Base-by-base conservation (phyloP, 352 stramenopile genomes). In the Globisporangium paddicum region DNA sequence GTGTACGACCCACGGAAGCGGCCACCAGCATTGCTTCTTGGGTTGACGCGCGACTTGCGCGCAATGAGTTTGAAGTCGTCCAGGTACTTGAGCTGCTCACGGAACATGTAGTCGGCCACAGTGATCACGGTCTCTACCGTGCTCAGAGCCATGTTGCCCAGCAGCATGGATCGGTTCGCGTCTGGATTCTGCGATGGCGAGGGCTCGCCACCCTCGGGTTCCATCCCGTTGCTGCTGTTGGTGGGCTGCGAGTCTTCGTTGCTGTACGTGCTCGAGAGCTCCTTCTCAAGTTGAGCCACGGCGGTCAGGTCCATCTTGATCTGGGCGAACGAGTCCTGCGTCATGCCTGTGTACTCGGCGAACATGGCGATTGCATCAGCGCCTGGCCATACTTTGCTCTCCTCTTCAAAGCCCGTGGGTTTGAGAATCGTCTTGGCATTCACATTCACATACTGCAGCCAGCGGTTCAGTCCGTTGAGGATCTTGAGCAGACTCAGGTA, bases 41-140 rank as follows among this genome's bases (percentile, higher is more conserved):
- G 41, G 11, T 44, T 30, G 28, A 32, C 28, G 3, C 71, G 64
- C 6, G 70, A 71, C 58, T 76, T 81, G 53, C 75, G 67, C 13
- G 72, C 70, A 10, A 91, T 77, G 2, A 95, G 63, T 57, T 92
- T 89, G 45, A 90, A 95, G 56, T 95, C 86, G 50, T 92, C 77
- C 10, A 91, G 63, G 46, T 86, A 93, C 67, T 92, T 89, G 42
- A 90, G 62, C 25, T 76, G 55, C n/a, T 92, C 77, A 8, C 82
- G 74, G 21, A 86, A 88, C 83, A 95, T 90, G 62, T 89, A 95
- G 30, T 88, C 78, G 14, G 73, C 73, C 9, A 95, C 83, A 40
- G 77, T 82, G 42, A 93, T 67, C 23, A 95, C 68, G 16, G 63
- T 73, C 28, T 82, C 63, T 9, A 91, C 72, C 0, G 78, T 90